phyloP scores from a whole-genome alignment of 345 rosid genomes.

The Arabis alpina region DNA sequence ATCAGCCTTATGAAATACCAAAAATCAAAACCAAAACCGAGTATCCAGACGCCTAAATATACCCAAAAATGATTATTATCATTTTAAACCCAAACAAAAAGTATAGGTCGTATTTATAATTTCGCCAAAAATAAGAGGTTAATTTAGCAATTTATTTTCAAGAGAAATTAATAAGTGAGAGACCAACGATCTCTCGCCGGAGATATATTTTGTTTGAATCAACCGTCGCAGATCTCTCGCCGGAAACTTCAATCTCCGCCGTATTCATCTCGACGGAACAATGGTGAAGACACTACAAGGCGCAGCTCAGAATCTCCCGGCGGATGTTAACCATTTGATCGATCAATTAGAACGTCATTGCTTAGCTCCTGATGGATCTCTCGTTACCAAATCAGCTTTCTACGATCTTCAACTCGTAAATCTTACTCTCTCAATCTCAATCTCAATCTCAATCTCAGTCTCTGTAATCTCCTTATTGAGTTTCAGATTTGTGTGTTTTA shows the following conservation, averaged over 20 bases:
- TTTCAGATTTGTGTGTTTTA: slow-evolving; percentile 22
- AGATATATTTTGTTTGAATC: neutral
- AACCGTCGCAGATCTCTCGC: slow-evolving; percentile 39
- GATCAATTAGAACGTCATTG: slow-evolving; percentile 99
- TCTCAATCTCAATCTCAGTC: neutral
- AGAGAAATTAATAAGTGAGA: too few species aligned
- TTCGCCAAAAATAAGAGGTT: too few species aligned
- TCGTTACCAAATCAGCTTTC: slow-evolving; percentile 85
- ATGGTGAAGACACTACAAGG: slow-evolving; percentile 67
- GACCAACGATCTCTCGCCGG: too few species aligned
- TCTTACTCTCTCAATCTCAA: slow-evolving; percentile 9
- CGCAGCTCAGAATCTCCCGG: slow-evolving; percentile 69
- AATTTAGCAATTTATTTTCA: too few species aligned
- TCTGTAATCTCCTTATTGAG: neutral
- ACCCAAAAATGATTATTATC: too few species aligned
- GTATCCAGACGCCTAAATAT: too few species aligned
- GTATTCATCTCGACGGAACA: slow-evolving; percentile 5
- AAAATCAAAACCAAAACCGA: too few species aligned
- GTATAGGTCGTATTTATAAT: neutral
- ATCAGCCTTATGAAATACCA: too few species aligned
- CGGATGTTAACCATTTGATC: slow-evolving; percentile 76
- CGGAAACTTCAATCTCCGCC: slow-evolving; percentile 22
- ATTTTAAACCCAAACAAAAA: neutral
- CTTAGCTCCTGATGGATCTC: slow-evolving; percentile 94
- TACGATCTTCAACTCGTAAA: slow-evolving; percentile 86